Evolutionary conservation across 805 yeast genomes (phyloP).

Genomic region (Hanseniaspora jakobsenii): DNA sequence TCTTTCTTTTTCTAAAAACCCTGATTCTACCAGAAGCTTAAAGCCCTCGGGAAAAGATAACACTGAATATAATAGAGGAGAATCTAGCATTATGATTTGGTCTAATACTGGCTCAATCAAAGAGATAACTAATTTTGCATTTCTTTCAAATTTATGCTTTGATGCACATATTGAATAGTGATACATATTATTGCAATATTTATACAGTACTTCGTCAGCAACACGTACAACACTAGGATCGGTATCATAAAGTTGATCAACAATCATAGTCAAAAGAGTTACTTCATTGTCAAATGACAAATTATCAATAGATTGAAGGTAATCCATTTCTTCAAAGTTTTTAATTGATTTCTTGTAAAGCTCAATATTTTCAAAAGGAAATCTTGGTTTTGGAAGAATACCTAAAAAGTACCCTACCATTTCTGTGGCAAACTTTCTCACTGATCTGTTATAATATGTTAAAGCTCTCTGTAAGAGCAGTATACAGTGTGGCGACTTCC

Average conservation of each 20-base stretch:
- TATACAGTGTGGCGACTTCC: slow-evolving; percentile 52
- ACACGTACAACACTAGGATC: slow-evolving; percentile 42
- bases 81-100: slow-evolving; percentile 41
- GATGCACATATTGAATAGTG: slow-evolving; percentile 30
- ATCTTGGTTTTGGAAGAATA: slow-evolving; percentile 2
- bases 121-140: not conserved
- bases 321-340: not conserved
- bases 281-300: slow-evolving; percentile 22
- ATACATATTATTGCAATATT: slow-evolving; percentile 22
- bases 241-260: slow-evolving; percentile 59
- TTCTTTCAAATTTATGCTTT: slow-evolving; percentile 21
- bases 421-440: slow-evolving; percentile 48
- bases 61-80: slow-evolving; percentile 49
- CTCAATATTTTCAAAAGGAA: not conserved
- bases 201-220: slow-evolving; percentile 45
- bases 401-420: slow-evolving; percentile 30
- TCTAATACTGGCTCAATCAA: slow-evolving; percentile 19
- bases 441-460: slow-evolving; percentile 38
- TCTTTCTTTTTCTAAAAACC: slow-evolving; percentile 55
- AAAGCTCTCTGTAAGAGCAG: slow-evolving; percentile 55
- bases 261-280: slow-evolving; percentile 32
- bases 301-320: not conserved
- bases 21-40: slow-evolving; percentile 43
- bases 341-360: not conserved
- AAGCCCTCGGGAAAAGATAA: slow-evolving; percentile 61